These are phyloP conservation scores for Cercophora samala DNA, from an alignment of 495 filamentous ascomycete species.

Conservation along the genomic window DNA sequence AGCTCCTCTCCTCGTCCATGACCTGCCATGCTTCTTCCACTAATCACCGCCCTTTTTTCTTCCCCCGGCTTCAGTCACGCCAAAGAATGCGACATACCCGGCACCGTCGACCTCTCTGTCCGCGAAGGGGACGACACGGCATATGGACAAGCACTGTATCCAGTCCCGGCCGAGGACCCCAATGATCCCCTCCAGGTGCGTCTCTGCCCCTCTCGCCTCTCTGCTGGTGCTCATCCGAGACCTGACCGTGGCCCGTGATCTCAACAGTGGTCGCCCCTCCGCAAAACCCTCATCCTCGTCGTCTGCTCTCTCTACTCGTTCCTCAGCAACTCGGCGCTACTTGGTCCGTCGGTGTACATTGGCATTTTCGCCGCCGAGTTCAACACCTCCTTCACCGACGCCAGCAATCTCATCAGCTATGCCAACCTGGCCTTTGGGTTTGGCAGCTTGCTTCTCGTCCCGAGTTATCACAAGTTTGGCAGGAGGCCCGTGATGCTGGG, in stretches of 20 bases:
- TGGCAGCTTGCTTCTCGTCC: constrained; percentile 57
- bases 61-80: constrained; percentile 1
- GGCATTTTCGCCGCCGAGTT: constrained; percentile 56
- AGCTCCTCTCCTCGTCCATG: not conserved
- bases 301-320: constrained; percentile 61
- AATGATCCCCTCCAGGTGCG: constrained; percentile 54
- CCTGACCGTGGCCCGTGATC: not conserved
- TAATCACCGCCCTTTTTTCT: too few species aligned
- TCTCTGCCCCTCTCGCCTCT: not conserved
- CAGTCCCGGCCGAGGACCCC: constrained; percentile 59
- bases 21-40: not conserved
- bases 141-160: constrained; percentile 61
- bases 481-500: constrained; percentile 58
- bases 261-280: constrained; percentile 52
- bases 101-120: not conserved
- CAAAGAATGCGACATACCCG: constrained; percentile 9
- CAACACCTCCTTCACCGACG: constrained; percentile 44
- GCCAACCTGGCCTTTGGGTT: constrained; percentile 63
- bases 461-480: constrained; percentile 59
- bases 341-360: constrained; percentile 61
- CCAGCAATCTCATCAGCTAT: constrained; percentile 58
- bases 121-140: constrained; percentile 60
- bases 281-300: constrained; percentile 59
- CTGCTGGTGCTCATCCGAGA: not conserved
- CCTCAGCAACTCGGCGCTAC: constrained; percentile 55